phyloP scores from a whole-genome alignment of 2,329 filamentous ascomycete genomes.

The Moelleriella libera region DNA sequence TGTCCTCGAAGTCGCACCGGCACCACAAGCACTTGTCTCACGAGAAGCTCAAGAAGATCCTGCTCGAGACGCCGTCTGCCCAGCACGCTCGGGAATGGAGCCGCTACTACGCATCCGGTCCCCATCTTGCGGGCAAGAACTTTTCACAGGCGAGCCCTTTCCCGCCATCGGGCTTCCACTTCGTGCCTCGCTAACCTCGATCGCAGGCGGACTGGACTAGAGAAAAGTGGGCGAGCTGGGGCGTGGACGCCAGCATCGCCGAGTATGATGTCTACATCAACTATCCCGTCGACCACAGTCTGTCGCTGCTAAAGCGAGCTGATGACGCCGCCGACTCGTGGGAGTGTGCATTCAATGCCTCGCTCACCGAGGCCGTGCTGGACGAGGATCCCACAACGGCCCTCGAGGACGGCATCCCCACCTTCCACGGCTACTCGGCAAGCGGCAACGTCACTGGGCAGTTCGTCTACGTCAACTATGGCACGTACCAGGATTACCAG shows the following conservation, averaged over 20 bases:
- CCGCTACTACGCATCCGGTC: conserved; percentile 61
- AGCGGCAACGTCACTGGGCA: conserved; percentile 80
- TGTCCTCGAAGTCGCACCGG: conserved; percentile 13
- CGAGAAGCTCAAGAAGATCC: conserved; percentile 38
- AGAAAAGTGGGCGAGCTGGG: conserved; percentile 59
- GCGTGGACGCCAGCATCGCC: conserved; percentile 47
- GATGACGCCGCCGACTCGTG: conserved; percentile 23
- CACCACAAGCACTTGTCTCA: conserved; percentile 18
- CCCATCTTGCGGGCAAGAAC: conserved; percentile 67
- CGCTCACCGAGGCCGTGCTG: conserved; percentile 70
- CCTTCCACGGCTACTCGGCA: conserved; percentile 90
- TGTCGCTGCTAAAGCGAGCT: conserved; percentile 45
- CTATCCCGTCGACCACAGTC: conserved; percentile 56
- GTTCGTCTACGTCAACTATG: conserved; percentile 86
- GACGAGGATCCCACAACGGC: conserved; percentile 70
- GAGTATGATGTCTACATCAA: conserved; percentile 69
- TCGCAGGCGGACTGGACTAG: conserved; percentile 56
- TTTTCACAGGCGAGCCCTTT: conserved; percentile 45
- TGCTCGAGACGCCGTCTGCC: conserved; percentile 43
- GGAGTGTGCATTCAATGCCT: conserved; percentile 63
- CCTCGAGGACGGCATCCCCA: conserved; percentile 60
- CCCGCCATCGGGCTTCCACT: not conserved
- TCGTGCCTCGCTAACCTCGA: conserved; percentile 3
- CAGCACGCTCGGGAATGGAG: conserved; percentile 56
- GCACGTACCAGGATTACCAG: conserved; percentile 73